Percentiles rank a stretch among this genome's conserved stretches.
phyloP scores from a whole-genome alignment of 805 yeast species.

The Blastobotrys attinorum region DNA sequence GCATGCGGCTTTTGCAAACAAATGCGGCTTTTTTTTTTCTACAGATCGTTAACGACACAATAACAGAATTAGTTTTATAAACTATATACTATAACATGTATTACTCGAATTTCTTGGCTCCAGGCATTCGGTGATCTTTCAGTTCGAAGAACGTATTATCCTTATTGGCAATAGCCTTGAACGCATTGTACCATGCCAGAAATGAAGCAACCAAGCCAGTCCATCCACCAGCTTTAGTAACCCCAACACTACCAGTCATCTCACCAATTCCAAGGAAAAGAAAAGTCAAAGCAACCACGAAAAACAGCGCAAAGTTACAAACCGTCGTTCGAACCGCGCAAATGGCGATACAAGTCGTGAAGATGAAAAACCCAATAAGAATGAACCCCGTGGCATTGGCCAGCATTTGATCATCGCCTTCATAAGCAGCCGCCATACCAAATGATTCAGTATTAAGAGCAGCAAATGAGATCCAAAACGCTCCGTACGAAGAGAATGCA shows the following conservation, averaged over 20 bases:
- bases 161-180: constrained; percentile 50
- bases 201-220: constrained; percentile 49
- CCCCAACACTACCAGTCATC: constrained; percentile 35
- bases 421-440: constrained; percentile 38
- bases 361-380: constrained; percentile 53
- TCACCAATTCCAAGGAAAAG: constrained; percentile 46
- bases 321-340: constrained; percentile 58
- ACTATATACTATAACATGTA: too few relatives aligned
- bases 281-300: constrained; percentile 46
- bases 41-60: too few relatives aligned
- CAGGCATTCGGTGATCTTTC: too few relatives aligned
- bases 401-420: constrained; percentile 24
- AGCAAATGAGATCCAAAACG: constrained; percentile 59
- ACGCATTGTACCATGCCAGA: constrained; percentile 57
- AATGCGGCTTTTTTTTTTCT: too few relatives aligned
- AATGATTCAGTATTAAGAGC: constrained; percentile 45
- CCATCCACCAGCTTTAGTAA: constrained; percentile 53
- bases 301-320: constrained; percentile 50
- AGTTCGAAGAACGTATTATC: too few relatives aligned
- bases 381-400: constrained; percentile 31
- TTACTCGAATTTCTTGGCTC: too few relatives aligned
- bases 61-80: too few relatives aligned
- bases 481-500: constrained; percentile 38
- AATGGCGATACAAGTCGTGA: constrained; percentile 44
- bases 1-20: too few relatives aligned